Evolutionary conservation across 1,139 yeast genomes (phyloP).

Genomic region (Geotrichum bryndzae): DNA sequence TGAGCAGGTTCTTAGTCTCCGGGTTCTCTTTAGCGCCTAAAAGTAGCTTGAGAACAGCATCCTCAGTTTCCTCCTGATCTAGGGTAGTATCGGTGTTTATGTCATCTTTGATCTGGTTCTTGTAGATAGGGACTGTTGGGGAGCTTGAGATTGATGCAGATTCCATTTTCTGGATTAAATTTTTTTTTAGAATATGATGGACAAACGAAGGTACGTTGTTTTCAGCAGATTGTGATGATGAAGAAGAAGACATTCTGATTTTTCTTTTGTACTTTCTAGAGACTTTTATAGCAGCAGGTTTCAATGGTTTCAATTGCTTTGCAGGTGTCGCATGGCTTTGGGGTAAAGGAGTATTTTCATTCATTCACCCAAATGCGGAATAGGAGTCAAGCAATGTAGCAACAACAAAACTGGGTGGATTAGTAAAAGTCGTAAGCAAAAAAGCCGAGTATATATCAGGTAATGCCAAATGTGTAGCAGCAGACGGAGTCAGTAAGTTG

Average conservation of each 20-base stretch:
- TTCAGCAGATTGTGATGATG: background rate
- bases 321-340: background rate
- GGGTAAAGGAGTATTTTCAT: background rate
- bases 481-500: background rate
- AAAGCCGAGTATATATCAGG: background rate
- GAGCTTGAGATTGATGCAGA: background rate
- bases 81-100: slow-evolving; percentile 25
- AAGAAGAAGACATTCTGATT: background rate
- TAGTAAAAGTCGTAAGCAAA: background rate
- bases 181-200: slow-evolving; percentile 6
- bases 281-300: slow-evolving; percentile 13
- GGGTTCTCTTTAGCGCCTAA: slow-evolving; percentile 14
- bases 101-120: slow-evolving; percentile 18
- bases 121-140: slow-evolving; percentile 10
- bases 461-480: background rate
- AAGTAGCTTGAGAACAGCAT: slow-evolving; percentile 34
- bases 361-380: slow-evolving; percentile 12
- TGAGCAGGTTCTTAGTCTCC: slow-evolving; percentile 28
- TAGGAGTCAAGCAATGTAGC: background rate
- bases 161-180: slow-evolving; percentile 4
- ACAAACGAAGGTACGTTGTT: slow-evolving; percentile 2
- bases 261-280: slow-evolving; percentile 4
- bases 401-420: background rate
- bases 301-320: background rate
- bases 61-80: slow-evolving; percentile 42